Evolutionary conservation across 441 rosid genomes (phyloP), one percentile per base, ranked within the genome.

Genomic region (Dalechampia spathulata): DNA sequence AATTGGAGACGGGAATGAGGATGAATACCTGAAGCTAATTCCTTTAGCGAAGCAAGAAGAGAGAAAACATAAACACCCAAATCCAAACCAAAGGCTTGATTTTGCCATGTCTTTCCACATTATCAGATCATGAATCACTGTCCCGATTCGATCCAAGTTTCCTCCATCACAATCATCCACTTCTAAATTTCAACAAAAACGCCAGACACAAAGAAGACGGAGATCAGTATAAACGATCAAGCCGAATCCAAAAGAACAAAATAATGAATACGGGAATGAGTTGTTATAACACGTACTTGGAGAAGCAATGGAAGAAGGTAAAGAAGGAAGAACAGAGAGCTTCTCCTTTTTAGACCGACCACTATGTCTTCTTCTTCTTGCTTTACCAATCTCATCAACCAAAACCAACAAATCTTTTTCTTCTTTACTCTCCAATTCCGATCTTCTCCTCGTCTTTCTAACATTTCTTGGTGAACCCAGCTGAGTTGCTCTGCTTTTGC

Each of bases 61-160:
- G 11, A 89, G 49, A 86, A 85, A 79, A 61, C 80, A 78, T n/a
- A 89, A 38, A 64, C 82, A 86, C 25, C 99, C 96, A 11, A 92
- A 58, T 17, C 97, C 99, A 59, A 89, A 89, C 94, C 96, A 92
- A 55, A 92, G 83, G 23, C 83, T 86, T 37, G 96, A 86, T 61
- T 83, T 92, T 6, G 96, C 88, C 52, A 67, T 77, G 68, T 92
- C 96, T 64, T 72, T 83, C 99, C 99, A 92, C 92, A 83, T 78
- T 17, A 85, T 61, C 70, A 92, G 52, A 64, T 89, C 92, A 54
- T 38, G 52, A n/a, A 89, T 41, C 36, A 68, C 59, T 66, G 76
- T 81, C 20, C 80, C 81, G 6, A 92, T 64, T 61, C 67, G 54
- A 54, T 86, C 87, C 51, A 88, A 68, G 61, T 78, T 80, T 27